Evolutionary conservation across 116 monocot genomes (phyloP).

Genomic region (Cymodocea nodosa): DNA sequence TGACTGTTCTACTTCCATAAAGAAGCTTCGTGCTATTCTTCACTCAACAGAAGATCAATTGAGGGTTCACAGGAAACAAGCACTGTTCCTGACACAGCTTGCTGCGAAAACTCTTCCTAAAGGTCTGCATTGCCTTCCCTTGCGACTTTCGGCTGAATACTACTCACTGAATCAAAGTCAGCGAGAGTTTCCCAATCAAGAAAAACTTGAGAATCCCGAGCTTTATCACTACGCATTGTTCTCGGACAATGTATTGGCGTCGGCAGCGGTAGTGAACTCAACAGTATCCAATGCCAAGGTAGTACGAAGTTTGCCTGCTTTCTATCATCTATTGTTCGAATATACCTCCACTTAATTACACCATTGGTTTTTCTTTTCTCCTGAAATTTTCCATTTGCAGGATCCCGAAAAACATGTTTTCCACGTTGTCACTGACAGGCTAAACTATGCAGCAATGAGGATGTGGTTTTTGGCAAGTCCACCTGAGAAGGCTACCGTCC

Average conservation of each 20-base stretch:
- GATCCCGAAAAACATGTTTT: slow-evolving; percentile 31
- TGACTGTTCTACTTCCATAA: slow-evolving; percentile 62
- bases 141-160: slow-evolving; percentile 69
- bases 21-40: slow-evolving; percentile 88
- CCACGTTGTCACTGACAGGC: slow-evolving; percentile 46
- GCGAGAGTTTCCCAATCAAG: slow-evolving; percentile 50
- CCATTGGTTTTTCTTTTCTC: too few species aligned
- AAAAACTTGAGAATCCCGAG: slow-evolving; percentile 59
- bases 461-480: slow-evolving; percentile 54
- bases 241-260: slow-evolving; percentile 75
- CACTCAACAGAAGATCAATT: slow-evolving; percentile 79
- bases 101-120: slow-evolving; percentile 92
- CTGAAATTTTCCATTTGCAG: slow-evolving; percentile 10
- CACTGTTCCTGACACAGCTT: slow-evolving; percentile 78
- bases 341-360: not conserved
- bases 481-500: slow-evolving; percentile 37
- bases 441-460: slow-evolving; percentile 45
- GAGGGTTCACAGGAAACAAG: slow-evolving; percentile 63
- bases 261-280: slow-evolving; percentile 83
- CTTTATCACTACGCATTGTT: slow-evolving; percentile 91
- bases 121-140: slow-evolving; percentile 86
- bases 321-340: not conserved
- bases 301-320: not conserved
- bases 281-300: slow-evolving; percentile 79
- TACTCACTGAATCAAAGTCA: slow-evolving; percentile 32